A percentile compares a stretch with the other conserved stretches of the same genome.
These are phyloP conservation scores for Cladophialophora immunda DNA, from an alignment of 2,329 filamentous ascomycete species.

Conservation along the genomic window DNA sequence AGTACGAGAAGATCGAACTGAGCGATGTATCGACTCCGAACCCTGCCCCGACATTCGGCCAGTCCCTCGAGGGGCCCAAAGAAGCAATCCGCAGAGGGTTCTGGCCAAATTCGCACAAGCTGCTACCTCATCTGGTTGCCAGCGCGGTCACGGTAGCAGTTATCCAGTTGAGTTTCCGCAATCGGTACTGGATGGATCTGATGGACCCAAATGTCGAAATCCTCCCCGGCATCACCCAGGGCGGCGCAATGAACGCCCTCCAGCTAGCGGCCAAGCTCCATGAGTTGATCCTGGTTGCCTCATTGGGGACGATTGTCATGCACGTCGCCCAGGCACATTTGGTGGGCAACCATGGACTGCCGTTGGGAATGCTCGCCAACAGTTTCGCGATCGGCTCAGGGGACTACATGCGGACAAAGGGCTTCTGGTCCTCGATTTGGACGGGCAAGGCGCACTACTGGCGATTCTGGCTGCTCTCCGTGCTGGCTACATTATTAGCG, in stretches of 20 bases:
- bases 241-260: slow-evolving; percentile 41
- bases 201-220: slow-evolving; percentile 39
- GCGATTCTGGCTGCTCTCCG: slow-evolving; percentile 33
- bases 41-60: slow-evolving; percentile 9
- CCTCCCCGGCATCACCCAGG: slow-evolving; percentile 35
- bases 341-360: slow-evolving; percentile 38
- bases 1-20: slow-evolving; percentile 25
- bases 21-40: slow-evolving; percentile 13
- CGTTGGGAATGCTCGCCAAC: slow-evolving; percentile 41
- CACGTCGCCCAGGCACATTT: slow-evolving; percentile 38
- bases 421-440: slow-evolving; percentile 37
- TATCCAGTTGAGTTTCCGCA: slow-evolving; percentile 37
- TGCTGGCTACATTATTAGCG: slow-evolving; percentile 37
- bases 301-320: slow-evolving; percentile 40
- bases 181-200: slow-evolving; percentile 38
- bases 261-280: slow-evolving; percentile 43
- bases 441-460: slow-evolving; percentile 32
- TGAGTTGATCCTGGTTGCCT: slow-evolving; percentile 42
- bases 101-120: slow-evolving; percentile 29
- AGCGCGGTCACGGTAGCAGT: slow-evolving; percentile 35
- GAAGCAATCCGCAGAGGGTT: slow-evolving; percentile 29
- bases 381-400: slow-evolving; percentile 39
- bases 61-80: slow-evolving; percentile 27
- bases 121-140: slow-evolving; percentile 39
- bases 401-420: slow-evolving; percentile 41